Percentiles rank a stretch among this genome's conserved stretches.
Evolutionary conservation across 148 eudicot species (phyloP).

Genomic region (Dysphania ambrosioides): DNA sequence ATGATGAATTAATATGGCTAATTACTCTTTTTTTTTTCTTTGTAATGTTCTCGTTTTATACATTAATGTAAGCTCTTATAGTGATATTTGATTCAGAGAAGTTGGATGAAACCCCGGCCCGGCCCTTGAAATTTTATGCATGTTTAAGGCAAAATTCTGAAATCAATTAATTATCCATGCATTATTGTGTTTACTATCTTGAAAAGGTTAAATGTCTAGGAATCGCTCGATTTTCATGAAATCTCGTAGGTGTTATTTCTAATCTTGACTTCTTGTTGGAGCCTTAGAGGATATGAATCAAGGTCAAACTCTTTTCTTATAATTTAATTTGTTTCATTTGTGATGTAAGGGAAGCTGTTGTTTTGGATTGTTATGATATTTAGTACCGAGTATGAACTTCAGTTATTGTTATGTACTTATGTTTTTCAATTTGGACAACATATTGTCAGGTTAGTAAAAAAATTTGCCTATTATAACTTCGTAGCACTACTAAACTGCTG

Average conservation of each 20-base stretch:
- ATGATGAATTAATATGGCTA: slow-evolving; percentile 33
- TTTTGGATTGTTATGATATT: background rate
- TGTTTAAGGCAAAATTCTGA: background rate
- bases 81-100: background rate
- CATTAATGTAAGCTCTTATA: background rate
- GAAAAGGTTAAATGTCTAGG: background rate
- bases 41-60: background rate
- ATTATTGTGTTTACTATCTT: too few species aligned
- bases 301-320: background rate
- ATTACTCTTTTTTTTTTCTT: slow-evolving; percentile 14
- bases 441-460: background rate
- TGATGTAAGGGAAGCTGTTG: background rate
- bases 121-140: background rate
- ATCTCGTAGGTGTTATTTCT: background rate
- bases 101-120: background rate
- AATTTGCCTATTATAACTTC: background rate
- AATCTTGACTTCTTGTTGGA: background rate
- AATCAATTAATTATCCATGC: too few species aligned
- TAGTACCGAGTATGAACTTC: background rate
- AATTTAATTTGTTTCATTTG: background rate
- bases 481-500: background rate
- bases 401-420: too few species aligned
- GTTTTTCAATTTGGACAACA: background rate
- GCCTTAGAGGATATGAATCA: background rate
- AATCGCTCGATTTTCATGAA: background rate